Conservation (phyloP, 2,329 filamentous ascomycete species). For the Penicillium sp. region DNA sequence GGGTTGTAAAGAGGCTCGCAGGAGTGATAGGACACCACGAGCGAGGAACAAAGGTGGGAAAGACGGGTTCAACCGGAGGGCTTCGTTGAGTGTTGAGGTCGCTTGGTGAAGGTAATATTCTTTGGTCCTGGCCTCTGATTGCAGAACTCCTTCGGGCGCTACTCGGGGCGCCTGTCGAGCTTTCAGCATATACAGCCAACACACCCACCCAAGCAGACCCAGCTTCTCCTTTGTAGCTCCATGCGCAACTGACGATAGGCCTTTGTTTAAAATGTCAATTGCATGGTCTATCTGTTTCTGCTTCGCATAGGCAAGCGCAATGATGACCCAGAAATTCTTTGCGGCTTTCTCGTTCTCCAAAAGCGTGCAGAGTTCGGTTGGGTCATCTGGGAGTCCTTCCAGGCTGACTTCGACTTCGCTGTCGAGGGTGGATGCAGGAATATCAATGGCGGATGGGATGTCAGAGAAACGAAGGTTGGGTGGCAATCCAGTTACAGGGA, state of each 20-base stretch:
- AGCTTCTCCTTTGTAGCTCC: conserved; percentile 79
- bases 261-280: conserved; percentile 72
- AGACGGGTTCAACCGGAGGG: conserved; percentile 88
- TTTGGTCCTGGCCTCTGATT: conserved; percentile 82
- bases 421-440: conserved; percentile 65
- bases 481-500: conserved; percentile 37
- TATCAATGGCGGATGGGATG: conserved; percentile 67
- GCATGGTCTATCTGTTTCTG: conserved; percentile 89
- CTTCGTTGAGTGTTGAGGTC: conserved; percentile 92
- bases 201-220: conserved; percentile 80
- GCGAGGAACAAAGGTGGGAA: conserved; percentile 92
- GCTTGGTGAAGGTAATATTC: conserved; percentile 89
- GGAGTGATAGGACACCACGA: conserved; percentile 83
- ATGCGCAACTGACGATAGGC: conserved; percentile 72
- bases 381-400: conserved; percentile 88
- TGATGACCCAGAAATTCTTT: conserved; percentile 97
- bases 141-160: conserved; percentile 65
- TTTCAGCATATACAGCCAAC: conserved; percentile 91
- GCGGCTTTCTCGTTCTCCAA: conserved; percentile 93
- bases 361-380: conserved; percentile 90
- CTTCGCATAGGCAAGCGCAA: conserved; percentile 94
- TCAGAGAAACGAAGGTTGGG: conserved; percentile 60
- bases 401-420: conserved; percentile 89
- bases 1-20: conserved; percentile 82
- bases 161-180: conserved; percentile 78